Evolutionary conservation across 768 basidiomycete species (phyloP), one percentile per base, ranked within the genome.

Genomic region (Mycena crocata): DNA sequence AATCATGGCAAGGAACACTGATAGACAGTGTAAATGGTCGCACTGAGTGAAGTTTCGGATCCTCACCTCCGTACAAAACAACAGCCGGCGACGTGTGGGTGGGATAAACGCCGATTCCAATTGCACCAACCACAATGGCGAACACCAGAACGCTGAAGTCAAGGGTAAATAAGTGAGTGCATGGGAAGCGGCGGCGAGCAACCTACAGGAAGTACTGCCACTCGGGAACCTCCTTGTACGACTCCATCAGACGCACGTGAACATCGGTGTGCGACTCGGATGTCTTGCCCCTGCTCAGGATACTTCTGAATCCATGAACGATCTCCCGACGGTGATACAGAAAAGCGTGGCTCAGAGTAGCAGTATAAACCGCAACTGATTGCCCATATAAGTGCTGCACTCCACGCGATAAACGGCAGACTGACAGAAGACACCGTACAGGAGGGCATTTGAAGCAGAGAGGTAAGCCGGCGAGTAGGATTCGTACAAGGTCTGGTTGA

Each of bases 261-360:
- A 85, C 73, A 52, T 85, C 84, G 56, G 77, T 75, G 58, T 60
- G 60, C 21, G 57, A 13, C 34, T 79, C 77, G 42, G 75, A 71
- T 32, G 79, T 73, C 30, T 77, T 74, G 40, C 70, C 65, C 30
- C 76, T 70, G 13, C 77, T 75, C 34, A 79, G 75, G 42, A 64
- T 60, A 40, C 61, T 71, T 35, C 46, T 48, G 46, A 71, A 61
- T 26, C 66, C 61, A 1, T 73, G 67, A 69, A 74, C 74, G 64
- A 84, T 80, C 67, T 83, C 82, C 35, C 79, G 76, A 23, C 83
- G 79, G 77, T 83, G 81, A 70, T 79, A 82, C 13, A 85, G 71
- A 49, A 83, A 48, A 23, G 79, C 73, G 50, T 85, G 82, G 40
- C 75, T 74, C 26, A 84, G 60, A 1, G 78, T 81, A 8, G 83